Percentiles rank a stretch among this genome's conserved stretches.
phyloP scores from a whole-genome alignment of 1,284 basidiomycete species.

The Leccinum fuscescens region DNA sequence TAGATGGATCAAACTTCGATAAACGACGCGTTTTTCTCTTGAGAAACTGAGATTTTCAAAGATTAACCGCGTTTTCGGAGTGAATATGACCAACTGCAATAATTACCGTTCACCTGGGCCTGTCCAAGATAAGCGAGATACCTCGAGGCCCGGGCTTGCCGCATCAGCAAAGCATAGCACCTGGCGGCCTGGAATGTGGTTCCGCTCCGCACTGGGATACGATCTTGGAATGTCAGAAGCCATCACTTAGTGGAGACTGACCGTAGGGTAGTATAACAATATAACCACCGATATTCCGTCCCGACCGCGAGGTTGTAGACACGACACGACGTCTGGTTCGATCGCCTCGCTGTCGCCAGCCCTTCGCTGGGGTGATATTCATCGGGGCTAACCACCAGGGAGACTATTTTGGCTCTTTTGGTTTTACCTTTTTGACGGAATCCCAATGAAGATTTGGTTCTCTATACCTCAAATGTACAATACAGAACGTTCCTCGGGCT shows the following conservation, averaged over 20 bases:
- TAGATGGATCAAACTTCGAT: constrained; percentile 16
- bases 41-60: constrained; percentile 23
- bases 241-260: constrained; percentile 4
- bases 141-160: constrained; percentile 2
- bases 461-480: constrained; percentile 22
- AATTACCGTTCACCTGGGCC: constrained; percentile 1
- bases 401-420: constrained; percentile 34
- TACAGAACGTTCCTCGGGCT: constrained; percentile 9
- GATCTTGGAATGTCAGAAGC: constrained; percentile 3
- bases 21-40: constrained; percentile 16
- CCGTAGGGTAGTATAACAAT: constrained; percentile 3
- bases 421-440: constrained; percentile 35
- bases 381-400: constrained; percentile 23
- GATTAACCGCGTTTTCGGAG: constrained; percentile 27
- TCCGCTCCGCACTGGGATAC: constrained; percentile 14
- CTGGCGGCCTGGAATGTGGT: constrained; percentile 7
- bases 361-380: constrained; percentile 20
- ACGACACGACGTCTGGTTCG: constrained; percentile 12
- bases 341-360: constrained; percentile 22
- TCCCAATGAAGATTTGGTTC: constrained; percentile 21
- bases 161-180: constrained; percentile 4
- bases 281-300: constrained; percentile 26
- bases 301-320: constrained; percentile 20
- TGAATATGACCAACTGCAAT: constrained; percentile 7
- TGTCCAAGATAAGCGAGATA: constrained; percentile 4